Conservation (phyloP, 306 rosid species). For the Leucaena leucocephala region DNA sequence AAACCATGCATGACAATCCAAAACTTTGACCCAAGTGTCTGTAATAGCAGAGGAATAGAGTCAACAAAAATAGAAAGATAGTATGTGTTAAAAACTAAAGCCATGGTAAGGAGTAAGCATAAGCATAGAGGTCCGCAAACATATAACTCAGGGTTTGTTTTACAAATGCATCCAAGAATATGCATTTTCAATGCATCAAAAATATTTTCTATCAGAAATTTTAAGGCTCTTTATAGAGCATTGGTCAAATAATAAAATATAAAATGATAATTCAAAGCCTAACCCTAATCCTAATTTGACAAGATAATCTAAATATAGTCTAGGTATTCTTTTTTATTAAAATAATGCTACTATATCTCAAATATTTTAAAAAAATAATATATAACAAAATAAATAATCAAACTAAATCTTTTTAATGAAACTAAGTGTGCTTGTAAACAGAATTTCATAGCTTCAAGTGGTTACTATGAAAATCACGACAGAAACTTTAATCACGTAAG, state of each 20-base stretch:
- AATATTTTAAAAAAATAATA: too few relatives aligned
- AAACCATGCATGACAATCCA: slow-evolving; percentile 28
- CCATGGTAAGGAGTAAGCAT: not conserved
- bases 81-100: not conserved
- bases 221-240: too few relatives aligned
- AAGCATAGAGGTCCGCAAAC: not conserved
- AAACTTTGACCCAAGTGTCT: slow-evolving; percentile 3
- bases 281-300: too few relatives aligned
- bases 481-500: not conserved
- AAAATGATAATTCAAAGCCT: too few relatives aligned
- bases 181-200: not conserved
- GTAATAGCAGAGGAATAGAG: not conserved
- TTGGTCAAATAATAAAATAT: too few relatives aligned
- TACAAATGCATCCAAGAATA: not conserved
- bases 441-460: slow-evolving; percentile 2
- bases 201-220: too few relatives aligned
- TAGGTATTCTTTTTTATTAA: too few relatives aligned
- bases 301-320: too few relatives aligned
- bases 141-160: not conserved
- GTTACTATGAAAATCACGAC: slow-evolving; percentile 16
- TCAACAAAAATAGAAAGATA: slow-evolving; percentile 8
- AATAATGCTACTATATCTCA: too few relatives aligned
- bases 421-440: not conserved
- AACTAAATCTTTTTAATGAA: not conserved
- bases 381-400: too few relatives aligned